These are phyloP conservation scores for Oryza rufipogon DNA, from an alignment of 176 grass and related monocot genomes.

Conservation along the genomic window DNA sequence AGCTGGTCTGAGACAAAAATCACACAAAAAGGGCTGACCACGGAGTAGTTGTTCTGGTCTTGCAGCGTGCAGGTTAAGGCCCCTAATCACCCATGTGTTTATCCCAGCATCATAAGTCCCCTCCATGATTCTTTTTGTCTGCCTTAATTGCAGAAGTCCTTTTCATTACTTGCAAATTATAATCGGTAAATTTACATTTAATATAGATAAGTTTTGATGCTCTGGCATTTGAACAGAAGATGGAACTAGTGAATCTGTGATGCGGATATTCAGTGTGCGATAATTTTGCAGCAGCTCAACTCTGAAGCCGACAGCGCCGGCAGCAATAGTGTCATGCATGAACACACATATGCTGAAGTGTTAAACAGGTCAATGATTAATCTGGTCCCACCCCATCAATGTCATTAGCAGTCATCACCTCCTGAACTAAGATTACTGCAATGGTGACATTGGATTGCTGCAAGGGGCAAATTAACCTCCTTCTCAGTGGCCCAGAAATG, in stretches of 20 bases:
- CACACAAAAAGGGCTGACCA: neutral
- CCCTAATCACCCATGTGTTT: neutral
- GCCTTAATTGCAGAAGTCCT: neutral
- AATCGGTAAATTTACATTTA: neutral
- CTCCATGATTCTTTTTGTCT: no score
- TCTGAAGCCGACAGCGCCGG: neutral
- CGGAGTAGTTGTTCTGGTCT: neutral
- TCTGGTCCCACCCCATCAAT: neutral
- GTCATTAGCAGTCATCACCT: neutral
- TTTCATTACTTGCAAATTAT: neutral
- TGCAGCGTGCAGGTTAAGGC: neutral
- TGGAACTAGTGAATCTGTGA: neutral
- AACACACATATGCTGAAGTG: neutral
- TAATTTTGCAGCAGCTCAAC: neutral
- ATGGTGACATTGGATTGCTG: neutral
- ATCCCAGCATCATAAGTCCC: neutral
- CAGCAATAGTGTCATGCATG: neutral
- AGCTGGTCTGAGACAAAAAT: neutral
- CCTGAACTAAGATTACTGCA: neutral
- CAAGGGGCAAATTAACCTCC: neutral
- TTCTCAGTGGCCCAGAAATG: neutral
- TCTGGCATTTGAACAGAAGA: neutral
- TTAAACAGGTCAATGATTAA: constrained; percentile 8
- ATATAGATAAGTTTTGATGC: neutral
- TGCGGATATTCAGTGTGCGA: neutral